A percentile compares a stretch with the other conserved stretches of the same genome.
Evolutionary conservation across 2,329 filamentous ascomycete genomes (phyloP).

Genomic region (Penicillium sp.): DNA sequence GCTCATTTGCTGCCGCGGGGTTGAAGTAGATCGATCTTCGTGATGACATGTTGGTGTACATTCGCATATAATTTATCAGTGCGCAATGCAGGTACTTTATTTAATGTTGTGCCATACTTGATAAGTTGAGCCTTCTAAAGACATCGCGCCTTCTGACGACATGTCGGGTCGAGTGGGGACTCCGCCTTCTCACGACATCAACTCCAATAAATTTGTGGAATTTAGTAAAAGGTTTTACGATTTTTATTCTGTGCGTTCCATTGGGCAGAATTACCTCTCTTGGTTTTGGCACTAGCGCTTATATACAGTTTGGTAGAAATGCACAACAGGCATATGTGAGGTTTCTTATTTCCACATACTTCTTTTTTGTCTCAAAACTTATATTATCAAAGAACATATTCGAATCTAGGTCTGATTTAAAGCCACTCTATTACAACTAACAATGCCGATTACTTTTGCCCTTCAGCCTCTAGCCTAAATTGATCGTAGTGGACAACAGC

Average conservation of each 20-base stretch:
- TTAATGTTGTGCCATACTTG: not conserved
- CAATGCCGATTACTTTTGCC: not conserved
- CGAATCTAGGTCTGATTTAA: not conserved
- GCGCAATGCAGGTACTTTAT: not conserved
- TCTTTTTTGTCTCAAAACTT: not conserved
- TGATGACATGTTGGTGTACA: slow-evolving; percentile 15
- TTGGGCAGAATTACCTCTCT: not conserved
- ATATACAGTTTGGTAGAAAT: not conserved
- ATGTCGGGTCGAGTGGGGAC: slow-evolving; percentile 9
- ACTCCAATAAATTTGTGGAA: not conserved
- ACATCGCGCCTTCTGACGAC: slow-evolving; percentile 23
- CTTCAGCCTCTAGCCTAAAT: not conserved
- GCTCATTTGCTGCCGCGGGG: slow-evolving; percentile 18
- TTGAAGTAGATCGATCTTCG: slow-evolving; percentile 32
- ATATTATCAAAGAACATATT: not conserved
- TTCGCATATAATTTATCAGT: not conserved
- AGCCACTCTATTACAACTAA: not conserved
- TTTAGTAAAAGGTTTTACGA: not conserved
- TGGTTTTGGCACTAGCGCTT: not conserved
- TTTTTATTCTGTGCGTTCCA: not conserved
- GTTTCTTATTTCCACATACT: not conserved
- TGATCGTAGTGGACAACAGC: slow-evolving; percentile 43
- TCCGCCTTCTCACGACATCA: slow-evolving; percentile 3
- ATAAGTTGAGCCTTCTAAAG: slow-evolving; percentile 3
- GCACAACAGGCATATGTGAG: not conserved